Evolutionary conservation across 2,329 filamentous ascomycete species (phyloP).

Genomic region (Pyricularia grisea): DNA sequence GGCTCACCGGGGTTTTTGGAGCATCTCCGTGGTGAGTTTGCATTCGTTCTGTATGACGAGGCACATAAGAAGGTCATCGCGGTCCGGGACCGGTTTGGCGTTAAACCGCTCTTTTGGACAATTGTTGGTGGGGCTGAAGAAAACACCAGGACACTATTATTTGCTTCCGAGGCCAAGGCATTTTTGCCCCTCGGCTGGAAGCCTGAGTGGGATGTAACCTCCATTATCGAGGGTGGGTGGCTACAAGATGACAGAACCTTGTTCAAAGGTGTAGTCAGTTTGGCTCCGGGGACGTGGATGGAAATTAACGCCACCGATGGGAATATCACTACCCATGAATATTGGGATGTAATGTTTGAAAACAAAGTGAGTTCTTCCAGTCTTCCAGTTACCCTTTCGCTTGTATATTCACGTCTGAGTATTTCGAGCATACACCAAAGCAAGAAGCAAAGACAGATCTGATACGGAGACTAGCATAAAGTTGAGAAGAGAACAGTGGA

Average conservation of each 20-base stretch:
- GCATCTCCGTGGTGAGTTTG: no score
- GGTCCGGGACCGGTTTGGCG: slow-evolving; percentile 21
- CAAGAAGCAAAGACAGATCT: slow-evolving; percentile 26
- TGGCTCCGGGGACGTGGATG: slow-evolving; percentile 34
- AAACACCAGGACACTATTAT: slow-evolving; percentile 22
- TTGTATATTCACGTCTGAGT: no score
- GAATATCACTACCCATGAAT: slow-evolving; percentile 36
- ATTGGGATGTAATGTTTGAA: no score
- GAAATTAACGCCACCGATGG: slow-evolving; percentile 23
- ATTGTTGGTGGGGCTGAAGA: slow-evolving; percentile 16
- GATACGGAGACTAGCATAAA: neutral
- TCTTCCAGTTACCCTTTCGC: slow-evolving; percentile 32
- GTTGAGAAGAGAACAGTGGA: slow-evolving; percentile 32
- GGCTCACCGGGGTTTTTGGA: no score
- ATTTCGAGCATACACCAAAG: no score
- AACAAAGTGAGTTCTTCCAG: no score
- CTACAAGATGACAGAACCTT: slow-evolving; percentile 33
- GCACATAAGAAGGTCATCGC: no score
- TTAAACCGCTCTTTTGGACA: slow-evolving; percentile 49
- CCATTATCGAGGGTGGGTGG: slow-evolving; percentile 32
- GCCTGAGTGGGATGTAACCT: slow-evolving; percentile 41
- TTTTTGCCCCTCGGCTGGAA: slow-evolving; percentile 40
- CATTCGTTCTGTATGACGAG: no score
- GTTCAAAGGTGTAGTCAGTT: slow-evolving; percentile 36
- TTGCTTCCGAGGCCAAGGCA: slow-evolving; percentile 43